Percentiles rank a stretch among this genome's conserved stretches.
Conservation (phyloP, 345 rosid species). For the Excoecaria cochinchinensis region DNA sequence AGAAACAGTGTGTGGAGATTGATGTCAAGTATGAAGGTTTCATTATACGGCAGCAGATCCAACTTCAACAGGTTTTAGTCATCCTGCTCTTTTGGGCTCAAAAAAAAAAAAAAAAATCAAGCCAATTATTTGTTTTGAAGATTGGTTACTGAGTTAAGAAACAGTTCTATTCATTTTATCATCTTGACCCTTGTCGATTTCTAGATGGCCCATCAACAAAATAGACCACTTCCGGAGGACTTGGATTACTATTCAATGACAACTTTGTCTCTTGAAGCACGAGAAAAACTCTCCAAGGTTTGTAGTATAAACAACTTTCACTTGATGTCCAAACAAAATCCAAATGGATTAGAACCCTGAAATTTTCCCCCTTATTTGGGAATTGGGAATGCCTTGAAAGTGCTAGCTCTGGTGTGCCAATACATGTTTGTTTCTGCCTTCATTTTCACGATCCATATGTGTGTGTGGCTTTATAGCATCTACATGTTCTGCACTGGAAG, state of each 20-base stretch:
- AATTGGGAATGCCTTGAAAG: background rate
- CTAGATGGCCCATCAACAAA: slow-evolving; percentile 86
- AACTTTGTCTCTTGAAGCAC: slow-evolving; percentile 83
- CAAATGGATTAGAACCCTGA: background rate
- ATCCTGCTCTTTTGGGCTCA: background rate
- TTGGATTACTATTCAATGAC: slow-evolving; percentile 86
- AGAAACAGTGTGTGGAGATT: slow-evolving; percentile 86
- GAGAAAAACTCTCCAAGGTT: slow-evolving; percentile 96
- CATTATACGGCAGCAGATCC: slow-evolving; percentile 76
- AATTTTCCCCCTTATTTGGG: background rate
- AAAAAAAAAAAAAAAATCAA: background rate
- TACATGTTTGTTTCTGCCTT: background rate
- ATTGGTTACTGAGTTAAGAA: background rate
- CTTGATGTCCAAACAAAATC: background rate
- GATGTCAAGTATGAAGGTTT: slow-evolving; percentile 95
- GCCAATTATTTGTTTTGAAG: no score
- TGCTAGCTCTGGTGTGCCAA: background rate
- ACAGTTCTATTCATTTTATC: background rate
- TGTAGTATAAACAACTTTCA: slow-evolving; percentile 16
- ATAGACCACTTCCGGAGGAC: slow-evolving; percentile 75
- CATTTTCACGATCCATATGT: background rate
- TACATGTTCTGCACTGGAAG: background rate
- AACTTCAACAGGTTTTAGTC: slow-evolving; percentile 70
- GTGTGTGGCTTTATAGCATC: background rate
- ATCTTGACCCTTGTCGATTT: slow-evolving; percentile 15